Evolutionary conservation across 306 rosid species (phyloP).

Genomic region (Fagus crenata): DNA sequence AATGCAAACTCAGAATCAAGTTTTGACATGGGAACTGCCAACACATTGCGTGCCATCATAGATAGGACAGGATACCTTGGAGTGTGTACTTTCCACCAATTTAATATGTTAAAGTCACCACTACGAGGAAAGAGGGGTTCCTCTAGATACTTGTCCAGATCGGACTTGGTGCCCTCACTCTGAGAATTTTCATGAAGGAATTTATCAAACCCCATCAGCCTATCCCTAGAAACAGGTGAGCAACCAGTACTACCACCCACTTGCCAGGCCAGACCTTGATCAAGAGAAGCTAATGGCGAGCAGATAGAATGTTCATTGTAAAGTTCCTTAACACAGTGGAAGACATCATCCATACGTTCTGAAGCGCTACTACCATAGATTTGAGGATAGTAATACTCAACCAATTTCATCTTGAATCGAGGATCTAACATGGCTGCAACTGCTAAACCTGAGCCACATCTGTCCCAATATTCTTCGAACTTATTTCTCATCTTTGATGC

Average conservation of each 20-base stretch:
- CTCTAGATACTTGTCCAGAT: constrained; percentile 90
- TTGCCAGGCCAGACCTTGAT: constrained; percentile 78
- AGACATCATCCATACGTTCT: constrained; percentile 61
- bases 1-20: constrained; percentile 61
- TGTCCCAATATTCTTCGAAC: constrained; percentile 95
- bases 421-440: constrained; percentile 96
- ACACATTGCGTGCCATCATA: constrained; percentile 92
- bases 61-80: constrained; percentile 93
- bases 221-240: constrained; percentile 61
- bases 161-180: constrained; percentile 76
- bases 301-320: constrained; percentile 85
- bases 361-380: constrained; percentile 66
- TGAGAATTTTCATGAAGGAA: constrained; percentile 81
- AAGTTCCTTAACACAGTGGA: constrained; percentile 70
- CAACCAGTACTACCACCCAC: constrained; percentile 54
- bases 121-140: constrained; percentile 92
- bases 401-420: constrained; percentile 87
- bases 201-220: constrained; percentile 91
- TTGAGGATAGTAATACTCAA: constrained; percentile 86
- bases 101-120: constrained; percentile 71
- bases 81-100: constrained; percentile 99
- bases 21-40: constrained; percentile 85
- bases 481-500: constrained; percentile 69
- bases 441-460: constrained; percentile 82
- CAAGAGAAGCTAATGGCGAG: constrained; percentile 70